Evolutionary conservation across 108 stramenopile species (phyloP), one percentile per base, ranked within the genome.

Genomic region (Pseudonitzschia multiseries): DNA sequence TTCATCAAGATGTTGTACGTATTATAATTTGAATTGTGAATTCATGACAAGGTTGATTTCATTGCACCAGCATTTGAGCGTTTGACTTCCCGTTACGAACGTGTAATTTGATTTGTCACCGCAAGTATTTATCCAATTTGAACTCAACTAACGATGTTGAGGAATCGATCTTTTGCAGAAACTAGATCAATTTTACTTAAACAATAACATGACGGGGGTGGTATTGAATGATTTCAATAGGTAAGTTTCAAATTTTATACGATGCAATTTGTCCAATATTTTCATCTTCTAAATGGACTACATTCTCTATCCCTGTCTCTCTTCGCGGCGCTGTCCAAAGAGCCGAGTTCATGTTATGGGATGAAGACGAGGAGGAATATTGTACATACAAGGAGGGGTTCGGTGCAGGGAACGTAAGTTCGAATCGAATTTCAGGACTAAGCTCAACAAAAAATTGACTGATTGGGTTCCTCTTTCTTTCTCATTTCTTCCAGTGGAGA

Each of bases 201-300:
- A 66, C 65, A 32, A 73, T 59, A 44, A 68, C 51, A 77, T 77
- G 76, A 81, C 61, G 4, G 31, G 67, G 36, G 73, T 91, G 20
- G 89, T 87, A 63, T 67, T 92, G 31, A 87, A 88, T 21, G 91
- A 92, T 56, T 92, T 84, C 70, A 92, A 92, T 61, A 62, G 61
- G 61, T 62, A 40, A 31, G 40, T 33, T 17, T 33, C 15, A 31
- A 26, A 27, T 31, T 3, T 26, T 27, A n/a, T 51, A n/a, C n/a
- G 20, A 8, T 51, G 50, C 9, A 3, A 9, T 51, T n/a, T 3
- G 17, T n/a, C 17, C n/a, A 51, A 17, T 8, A 8, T 51, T 8
- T 51, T 10, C 4, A 1, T 51, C 6, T 51, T 51, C n/a, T 17
- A 4, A 17, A n/a, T 9, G 9, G 3, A n/a, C 50, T 51, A 9